A percentile compares a stretch with the other conserved stretches of the same genome.
These are phyloP conservation scores for Cyclotella choctawhatcheeana DNA, from an alignment of 108 stramenopile species.

Conservation along the genomic window DNA sequence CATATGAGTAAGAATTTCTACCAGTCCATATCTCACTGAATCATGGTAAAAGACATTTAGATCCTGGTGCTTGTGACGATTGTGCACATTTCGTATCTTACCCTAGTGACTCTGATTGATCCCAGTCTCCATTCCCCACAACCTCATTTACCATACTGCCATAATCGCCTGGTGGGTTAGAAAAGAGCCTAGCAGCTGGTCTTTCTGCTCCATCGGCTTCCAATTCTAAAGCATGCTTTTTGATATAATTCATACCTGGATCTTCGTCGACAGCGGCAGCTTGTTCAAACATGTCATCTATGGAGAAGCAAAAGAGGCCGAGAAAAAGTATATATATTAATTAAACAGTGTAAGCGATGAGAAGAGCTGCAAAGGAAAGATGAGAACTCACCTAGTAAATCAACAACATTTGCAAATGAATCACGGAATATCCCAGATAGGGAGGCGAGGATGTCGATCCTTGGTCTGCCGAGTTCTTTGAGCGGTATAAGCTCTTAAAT, in stretches of 20 bases:
- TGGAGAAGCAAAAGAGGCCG: no score
- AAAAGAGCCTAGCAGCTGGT: conserved; percentile 80
- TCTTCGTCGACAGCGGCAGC: conserved; percentile 69
- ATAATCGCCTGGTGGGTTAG: conserved; percentile 81
- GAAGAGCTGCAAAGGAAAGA: no score
- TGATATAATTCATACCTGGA: conserved; percentile 77
- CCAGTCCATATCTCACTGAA: conserved; percentile 73
- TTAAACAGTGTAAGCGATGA: no score
- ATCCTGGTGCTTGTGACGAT: neutral
- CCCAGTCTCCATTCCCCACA: conserved; percentile 86
- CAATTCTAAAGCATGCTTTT: conserved; percentile 71
- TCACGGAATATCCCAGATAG: conserved; percentile 86
- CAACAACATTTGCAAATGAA: conserved; percentile 89
- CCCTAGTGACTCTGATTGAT: conserved; percentile 71
- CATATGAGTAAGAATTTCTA: conserved; percentile 78
- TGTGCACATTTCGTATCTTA: neutral
- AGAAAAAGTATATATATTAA: no score
- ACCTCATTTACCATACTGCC: conserved; percentile 87
- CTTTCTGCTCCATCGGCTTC: conserved; percentile 64
- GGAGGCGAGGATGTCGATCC: conserved; percentile 84
- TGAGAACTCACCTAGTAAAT: no score
- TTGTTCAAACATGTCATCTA: conserved; percentile 88
- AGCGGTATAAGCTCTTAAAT: conserved; percentile 80
- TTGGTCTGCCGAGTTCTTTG: conserved; percentile 75
- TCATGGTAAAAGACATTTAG: neutral